Conservation (phyloP, 1,284 basidiomycete species). For the Microbotryomycetes sp. region DNA sequence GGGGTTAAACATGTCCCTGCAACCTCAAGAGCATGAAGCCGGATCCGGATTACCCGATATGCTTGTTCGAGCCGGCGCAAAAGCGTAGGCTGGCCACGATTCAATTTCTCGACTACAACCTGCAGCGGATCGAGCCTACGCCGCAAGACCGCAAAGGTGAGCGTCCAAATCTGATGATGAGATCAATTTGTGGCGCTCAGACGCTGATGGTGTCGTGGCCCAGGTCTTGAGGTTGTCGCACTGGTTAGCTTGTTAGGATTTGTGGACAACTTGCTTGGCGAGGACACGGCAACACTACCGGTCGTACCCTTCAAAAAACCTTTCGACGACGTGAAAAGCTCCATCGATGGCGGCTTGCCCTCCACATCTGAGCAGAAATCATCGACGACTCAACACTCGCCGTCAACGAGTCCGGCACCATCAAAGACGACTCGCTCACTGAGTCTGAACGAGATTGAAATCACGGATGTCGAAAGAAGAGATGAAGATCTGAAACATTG, state of each 20-base stretch:
- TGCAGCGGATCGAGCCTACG: slow-evolving; percentile 26
- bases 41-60: slow-evolving; percentile 22
- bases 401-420: neutral
- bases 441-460: slow-evolving; percentile 13
- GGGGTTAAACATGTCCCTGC: neutral
- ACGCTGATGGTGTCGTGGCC: neutral
- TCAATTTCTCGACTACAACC: slow-evolving; percentile 25
- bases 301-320: too few relatives aligned
- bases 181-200: neutral
- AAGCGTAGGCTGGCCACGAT: slow-evolving; percentile 9
- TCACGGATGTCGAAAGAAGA: neutral
- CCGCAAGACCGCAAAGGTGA: slow-evolving; percentile 22
- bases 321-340: too few relatives aligned
- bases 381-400: too few relatives aligned
- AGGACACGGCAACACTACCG: neutral
- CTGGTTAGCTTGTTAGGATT: slow-evolving; percentile 16
- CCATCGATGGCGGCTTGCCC: too few relatives aligned
- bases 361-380: too few relatives aligned
- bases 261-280: slow-evolving; percentile 6
- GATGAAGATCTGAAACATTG: neutral
- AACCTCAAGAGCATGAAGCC: slow-evolving; percentile 10
- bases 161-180: neutral
- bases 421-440: neutral
- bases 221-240: slow-evolving; percentile 20
- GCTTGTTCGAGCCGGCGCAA: slow-evolving; percentile 1